Percentiles rank a stretch among this genome's conserved stretches.
These are phyloP conservation scores for Claviceps monticola DNA, from an alignment of 2,329 filamentous ascomycete species.

Conservation along the genomic window DNA sequence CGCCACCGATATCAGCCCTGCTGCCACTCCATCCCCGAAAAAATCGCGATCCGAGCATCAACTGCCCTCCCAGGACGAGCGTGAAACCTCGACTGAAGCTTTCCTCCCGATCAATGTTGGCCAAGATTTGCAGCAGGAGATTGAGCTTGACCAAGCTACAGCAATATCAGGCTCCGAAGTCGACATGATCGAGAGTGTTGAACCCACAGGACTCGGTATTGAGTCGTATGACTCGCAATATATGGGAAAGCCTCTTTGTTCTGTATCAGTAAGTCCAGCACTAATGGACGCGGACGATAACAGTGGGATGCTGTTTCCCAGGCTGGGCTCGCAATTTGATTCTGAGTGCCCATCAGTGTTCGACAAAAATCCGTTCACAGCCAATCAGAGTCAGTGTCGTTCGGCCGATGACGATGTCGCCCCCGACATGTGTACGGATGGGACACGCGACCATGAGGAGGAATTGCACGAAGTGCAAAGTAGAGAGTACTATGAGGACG, in stretches of 20 bases:
- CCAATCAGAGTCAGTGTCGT: conserved; percentile 11
- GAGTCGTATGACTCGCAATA: conserved; percentile 16
- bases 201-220: conserved; percentile 3
- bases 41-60: conserved; percentile 30
- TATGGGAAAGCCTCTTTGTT: conserved; percentile 36
- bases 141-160: not conserved
- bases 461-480: conserved; percentile 13
- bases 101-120: not conserved
- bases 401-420: conserved; percentile 17
- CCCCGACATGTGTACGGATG: conserved; percentile 23
- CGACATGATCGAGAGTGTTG: not conserved
- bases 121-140: not conserved
- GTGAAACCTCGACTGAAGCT: conserved; percentile 1
- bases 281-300: conserved; percentile 5
- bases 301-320: conserved; percentile 19
- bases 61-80: conserved; percentile 36
- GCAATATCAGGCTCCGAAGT: not conserved
- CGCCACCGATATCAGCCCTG: conserved; percentile 15
- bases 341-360: conserved; percentile 25
- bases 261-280: conserved; percentile 19
- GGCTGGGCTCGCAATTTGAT: conserved; percentile 22
- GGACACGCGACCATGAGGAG: conserved; percentile 19
- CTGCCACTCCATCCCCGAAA: conserved; percentile 17
- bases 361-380: conserved; percentile 14
- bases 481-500: conserved; percentile 16